Conservation (phyloP, 2,329 filamentous ascomycete species). For the Coniochaeta ligniaria region DNA sequence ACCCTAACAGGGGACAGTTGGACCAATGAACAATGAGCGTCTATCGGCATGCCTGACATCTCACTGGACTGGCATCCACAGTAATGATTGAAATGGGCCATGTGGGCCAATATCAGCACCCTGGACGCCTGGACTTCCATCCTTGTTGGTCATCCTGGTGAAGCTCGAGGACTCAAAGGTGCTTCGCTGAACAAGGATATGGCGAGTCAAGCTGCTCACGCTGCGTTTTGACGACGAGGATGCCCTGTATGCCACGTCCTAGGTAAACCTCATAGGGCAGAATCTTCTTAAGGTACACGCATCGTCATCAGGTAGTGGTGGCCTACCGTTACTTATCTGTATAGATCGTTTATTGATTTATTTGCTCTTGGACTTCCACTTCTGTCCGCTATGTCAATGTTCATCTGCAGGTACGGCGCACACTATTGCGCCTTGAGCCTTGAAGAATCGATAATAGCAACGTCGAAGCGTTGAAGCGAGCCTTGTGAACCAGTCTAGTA, state of each 20-base stretch:
- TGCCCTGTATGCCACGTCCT: neutral
- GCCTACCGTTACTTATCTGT: neutral
- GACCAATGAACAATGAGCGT: neutral
- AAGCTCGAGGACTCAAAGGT: neutral
- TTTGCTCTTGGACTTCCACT: neutral
- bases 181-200: neutral
- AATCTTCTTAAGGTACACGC: neutral
- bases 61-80: neutral
- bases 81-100: neutral
- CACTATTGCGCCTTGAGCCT: neutral
- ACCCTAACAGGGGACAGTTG: neutral
- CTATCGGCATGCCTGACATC: neutral
- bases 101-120: constrained; percentile 1
- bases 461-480: neutral
- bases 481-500: neutral
- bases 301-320: neutral
- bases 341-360: neutral
- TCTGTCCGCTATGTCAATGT: neutral
- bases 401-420: neutral
- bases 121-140: neutral
- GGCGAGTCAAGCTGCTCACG: neutral
- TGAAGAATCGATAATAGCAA: neutral
- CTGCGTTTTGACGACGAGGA: neutral
- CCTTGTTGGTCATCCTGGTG: neutral
- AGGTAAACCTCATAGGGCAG: neutral